A percentile compares a stretch with the other conserved stretches of the same genome.
Conservation (phyloP, 805 yeast species). For the Metschnikowia peoriensis region DNA sequence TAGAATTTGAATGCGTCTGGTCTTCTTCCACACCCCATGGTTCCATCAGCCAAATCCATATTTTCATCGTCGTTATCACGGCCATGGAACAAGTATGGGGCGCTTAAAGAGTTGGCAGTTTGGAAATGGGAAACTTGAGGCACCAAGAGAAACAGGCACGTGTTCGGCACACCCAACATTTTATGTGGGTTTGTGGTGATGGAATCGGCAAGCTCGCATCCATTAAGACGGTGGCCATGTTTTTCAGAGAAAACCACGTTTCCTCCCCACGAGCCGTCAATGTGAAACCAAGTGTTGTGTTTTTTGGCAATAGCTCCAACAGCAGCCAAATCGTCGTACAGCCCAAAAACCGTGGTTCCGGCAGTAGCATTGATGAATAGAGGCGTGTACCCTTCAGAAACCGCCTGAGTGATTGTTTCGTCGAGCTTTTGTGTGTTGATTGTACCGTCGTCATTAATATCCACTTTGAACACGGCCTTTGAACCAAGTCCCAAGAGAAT, state of each 20-base stretch:
- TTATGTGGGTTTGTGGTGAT: conserved; percentile 84
- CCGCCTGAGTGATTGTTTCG: conserved; percentile 41
- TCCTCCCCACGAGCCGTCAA: conserved; percentile 93
- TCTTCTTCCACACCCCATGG: conserved; percentile 90
- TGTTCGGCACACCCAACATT: conserved; percentile 82
- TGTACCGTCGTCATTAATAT: conserved; percentile 53
- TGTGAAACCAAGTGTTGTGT: conserved; percentile 70
- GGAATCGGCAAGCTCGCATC: conserved; percentile 67
- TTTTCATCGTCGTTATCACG: conserved; percentile 50
- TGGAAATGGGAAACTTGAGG: conserved; percentile 68
- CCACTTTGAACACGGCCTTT: conserved; percentile 58
- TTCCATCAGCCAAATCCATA: conserved; percentile 82
- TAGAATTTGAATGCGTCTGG: conserved; percentile 79
- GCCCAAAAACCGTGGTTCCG: conserved; percentile 86
- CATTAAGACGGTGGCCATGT: conserved; percentile 49
- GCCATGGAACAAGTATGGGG: conserved; percentile 78
- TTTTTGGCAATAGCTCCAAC: conserved; percentile 54
- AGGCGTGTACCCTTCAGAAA: conserved; percentile 61
- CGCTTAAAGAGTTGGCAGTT: conserved; percentile 69
- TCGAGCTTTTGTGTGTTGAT: conserved; percentile 53
- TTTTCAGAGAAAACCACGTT: conserved; percentile 64
- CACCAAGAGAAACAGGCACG: conserved; percentile 68
- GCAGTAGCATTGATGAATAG: conserved; percentile 80
- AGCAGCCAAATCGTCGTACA: conserved; percentile 65
- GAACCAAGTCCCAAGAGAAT: conserved; percentile 73